Base-by-base conservation (phyloP, 2,329 filamentous ascomycete species). In the Trichoderma koningii region DNA sequence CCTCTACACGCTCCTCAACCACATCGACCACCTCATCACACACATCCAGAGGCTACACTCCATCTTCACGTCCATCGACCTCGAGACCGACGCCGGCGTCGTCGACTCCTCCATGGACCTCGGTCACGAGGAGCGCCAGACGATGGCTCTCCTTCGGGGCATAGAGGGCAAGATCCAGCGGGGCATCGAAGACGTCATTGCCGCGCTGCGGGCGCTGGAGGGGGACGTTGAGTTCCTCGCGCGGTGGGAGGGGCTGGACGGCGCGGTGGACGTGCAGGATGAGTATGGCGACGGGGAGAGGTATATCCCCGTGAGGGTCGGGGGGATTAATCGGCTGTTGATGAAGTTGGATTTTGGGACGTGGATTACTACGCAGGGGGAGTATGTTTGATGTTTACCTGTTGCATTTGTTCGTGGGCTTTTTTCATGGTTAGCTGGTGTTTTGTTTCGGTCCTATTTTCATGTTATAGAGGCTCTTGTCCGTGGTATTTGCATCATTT, bases 331-430 rank as follows among this genome's bases (percentile, higher is more conserved):
- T 78, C 83, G 91, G 66, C 77, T 97, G 73, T 76, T 97, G 73
- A 96, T 97, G 92, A 97, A 97, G 80, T 79, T 97, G 71, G 93
- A 97, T 72, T 87, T 87, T 75, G 85, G 85, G 21, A 83, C 78
- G 62, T 87, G 84, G 85, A 83, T 85, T 68, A 79, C 75, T 5
- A 72, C 75, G 3, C 60, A 63, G 41, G 66, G 70, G 60, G 71
- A 71, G 52, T 71, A 71, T n/a, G 26, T 53, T 3, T 62, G 56
- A 50, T 23, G 15, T n/a, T 1, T 9, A 21, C 23, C 1, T 21
- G 12, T 28, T 42, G 9, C 2, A 34, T 34, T 10, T 34, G 30
- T 5, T 30, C 6, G 30, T 34, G 7, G 9, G 30, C 30, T 34
- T 9, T 10, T 34, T 34, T 9, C 34, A 38, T 38, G 34, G 34